Evolutionary conservation across 768 basidiomycete species (phyloP).

Genomic region (Termitomyces sp.): DNA sequence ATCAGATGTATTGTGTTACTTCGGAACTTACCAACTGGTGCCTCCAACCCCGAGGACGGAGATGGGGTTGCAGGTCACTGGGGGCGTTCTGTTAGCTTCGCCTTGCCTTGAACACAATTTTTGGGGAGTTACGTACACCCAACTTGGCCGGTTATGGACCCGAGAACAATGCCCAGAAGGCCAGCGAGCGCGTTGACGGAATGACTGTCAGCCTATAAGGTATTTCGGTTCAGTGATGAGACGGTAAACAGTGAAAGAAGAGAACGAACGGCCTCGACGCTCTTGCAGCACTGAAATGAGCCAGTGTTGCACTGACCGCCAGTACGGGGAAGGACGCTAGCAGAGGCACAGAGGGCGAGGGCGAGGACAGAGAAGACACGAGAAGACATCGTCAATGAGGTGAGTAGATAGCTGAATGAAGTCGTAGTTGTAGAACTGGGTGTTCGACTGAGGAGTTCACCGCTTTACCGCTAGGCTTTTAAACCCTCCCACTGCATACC

Average conservation of each 20-base stretch:
- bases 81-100: neutral
- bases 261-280: neutral
- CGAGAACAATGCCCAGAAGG: constrained; percentile 8
- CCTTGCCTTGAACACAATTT: neutral
- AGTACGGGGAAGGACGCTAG: constrained; percentile 9
- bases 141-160: neutral
- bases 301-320: constrained; percentile 16
- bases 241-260: neutral
- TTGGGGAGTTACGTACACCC: constrained; percentile 8
- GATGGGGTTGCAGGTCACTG: constrained; percentile 14
- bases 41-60: constrained; percentile 8
- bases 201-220: neutral
- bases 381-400: constrained; percentile 7
- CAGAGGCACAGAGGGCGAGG: constrained; percentile 8
- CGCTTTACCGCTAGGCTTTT: neutral
- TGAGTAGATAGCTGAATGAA: neutral
- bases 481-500: neutral
- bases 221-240: neutral
- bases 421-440: neutral
- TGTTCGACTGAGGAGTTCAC: constrained; percentile 1
- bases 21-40: constrained; percentile 9
- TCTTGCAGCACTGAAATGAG: constrained; percentile 17
- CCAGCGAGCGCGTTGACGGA: neutral
- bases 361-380: constrained; percentile 6
- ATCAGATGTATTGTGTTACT: neutral